Base-by-base conservation (phyloP, 306 rosid genomes). In the Astragalus membranaceus region DNA sequence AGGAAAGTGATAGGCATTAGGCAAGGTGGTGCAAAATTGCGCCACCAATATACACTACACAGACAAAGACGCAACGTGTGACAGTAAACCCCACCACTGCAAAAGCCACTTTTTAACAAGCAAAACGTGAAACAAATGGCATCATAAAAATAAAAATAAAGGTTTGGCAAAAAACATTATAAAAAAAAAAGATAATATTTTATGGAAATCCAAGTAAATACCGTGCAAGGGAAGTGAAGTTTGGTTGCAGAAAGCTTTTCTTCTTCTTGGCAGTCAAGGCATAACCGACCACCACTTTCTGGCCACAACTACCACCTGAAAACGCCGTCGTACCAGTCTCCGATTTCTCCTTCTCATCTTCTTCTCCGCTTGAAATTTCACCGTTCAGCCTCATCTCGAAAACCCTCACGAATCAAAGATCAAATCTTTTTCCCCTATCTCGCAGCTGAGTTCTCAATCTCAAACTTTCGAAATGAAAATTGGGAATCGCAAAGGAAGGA, bases 261-360 rank as follows among this genome's bases (percentile, higher is more conserved):
- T 83, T 83, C 61, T 83, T 83, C 75, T 83, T 83, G 2, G 82
- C 68, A 60, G 87, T 80, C 67, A 83, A 76, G 48, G 82, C 87
- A 73, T 83, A 80, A 0, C 87, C 87, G 52, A 83, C 87, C 60
- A 83, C 80, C 43, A 83, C 17, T 58, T 64, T 68, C 67, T 67
- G 82, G 9, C 16, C 30, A 11, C 20, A 13, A 49, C 23, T 23
- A 23, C 54, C 54, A 26, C 37, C 51, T 13, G 57, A 65, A 65
- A 65, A 65, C 73, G 60, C 20, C 13, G 75, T 10, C 60, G 76
- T 69, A 41, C 58, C 71, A 16, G 43, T 35, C 67, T 75, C 74
- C 5, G 56, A 50, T 55, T 37, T 55, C 57, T 66, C 70, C 78
- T 63, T 72, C 79, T 14, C 75, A n/a, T 15, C 73, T 36, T 48